A percentile compares a stretch with the other conserved stretches of the same genome.
phyloP scores from a whole-genome alignment of 768 basidiomycete species.

The Serendipita indica region DNA sequence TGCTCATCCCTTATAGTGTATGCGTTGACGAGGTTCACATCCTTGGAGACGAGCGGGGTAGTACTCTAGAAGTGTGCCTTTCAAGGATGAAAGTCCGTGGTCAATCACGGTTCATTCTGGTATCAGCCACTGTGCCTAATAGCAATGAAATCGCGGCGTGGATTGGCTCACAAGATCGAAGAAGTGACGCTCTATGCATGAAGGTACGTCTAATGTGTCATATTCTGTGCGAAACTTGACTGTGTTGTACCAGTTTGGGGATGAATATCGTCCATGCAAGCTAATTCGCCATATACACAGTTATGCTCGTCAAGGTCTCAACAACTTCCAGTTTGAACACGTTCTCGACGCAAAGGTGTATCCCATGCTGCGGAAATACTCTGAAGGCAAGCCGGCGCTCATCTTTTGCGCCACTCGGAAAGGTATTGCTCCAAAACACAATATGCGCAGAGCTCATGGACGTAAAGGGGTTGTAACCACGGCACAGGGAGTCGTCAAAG shows the following conservation, averaged over 20 bases:
- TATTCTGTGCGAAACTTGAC: not conserved
- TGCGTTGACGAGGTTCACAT: conserved; percentile 61
- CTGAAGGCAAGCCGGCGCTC: conserved; percentile 68
- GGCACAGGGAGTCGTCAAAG: conserved; percentile 62
- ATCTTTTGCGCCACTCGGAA: conserved; percentile 84
- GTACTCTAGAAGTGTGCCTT: conserved; percentile 87
- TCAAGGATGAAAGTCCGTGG: conserved; percentile 75
- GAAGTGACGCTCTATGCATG: conserved; percentile 45
- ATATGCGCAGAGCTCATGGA: not conserved
- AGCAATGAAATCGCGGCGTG: conserved; percentile 78
- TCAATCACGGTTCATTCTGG: conserved; percentile 65
- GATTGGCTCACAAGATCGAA: conserved; percentile 41
- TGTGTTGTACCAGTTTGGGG: conserved; percentile 54
- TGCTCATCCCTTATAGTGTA: not conserved
- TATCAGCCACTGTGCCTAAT: conserved; percentile 92
- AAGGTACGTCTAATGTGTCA: conserved; percentile 32
- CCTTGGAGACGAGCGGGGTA: conserved; percentile 78
- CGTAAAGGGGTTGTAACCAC: conserved; percentile 34
- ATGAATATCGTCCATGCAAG: conserved; percentile 80
- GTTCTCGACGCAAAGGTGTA: conserved; percentile 63
- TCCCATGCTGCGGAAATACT: conserved; percentile 52
- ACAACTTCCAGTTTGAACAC: conserved; percentile 65
- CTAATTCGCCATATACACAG: conserved; percentile 60
- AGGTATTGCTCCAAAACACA: conserved; percentile 29
- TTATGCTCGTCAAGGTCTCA: conserved; percentile 47